Evolutionary conservation across 331 rosid genomes (phyloP).

Genomic region (Quercus lobata): DNA sequence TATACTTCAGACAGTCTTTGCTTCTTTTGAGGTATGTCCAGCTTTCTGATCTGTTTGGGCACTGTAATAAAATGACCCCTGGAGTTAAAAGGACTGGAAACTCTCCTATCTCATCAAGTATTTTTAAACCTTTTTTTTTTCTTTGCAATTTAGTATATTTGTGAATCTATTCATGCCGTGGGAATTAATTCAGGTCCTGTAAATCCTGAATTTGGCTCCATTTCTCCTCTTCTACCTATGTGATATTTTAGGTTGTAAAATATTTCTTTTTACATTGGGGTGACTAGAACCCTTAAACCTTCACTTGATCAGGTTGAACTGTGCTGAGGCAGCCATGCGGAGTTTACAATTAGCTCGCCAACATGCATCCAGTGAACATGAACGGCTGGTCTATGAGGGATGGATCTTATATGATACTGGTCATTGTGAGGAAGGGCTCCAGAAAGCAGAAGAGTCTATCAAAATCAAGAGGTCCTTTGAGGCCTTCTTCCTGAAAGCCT

Average conservation of each 20-base stretch:
- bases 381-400: conserved; percentile 85
- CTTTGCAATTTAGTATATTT: not conserved
- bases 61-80: not conserved
- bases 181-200: conserved; percentile 6
- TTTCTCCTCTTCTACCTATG: conserved; percentile 13
- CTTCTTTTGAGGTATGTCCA: conserved; percentile 80
- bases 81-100: conserved; percentile 7
- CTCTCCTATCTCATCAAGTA: not conserved
- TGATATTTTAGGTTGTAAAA: conserved; percentile 11
- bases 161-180: not conserved
- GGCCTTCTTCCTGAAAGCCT: conserved; percentile 93
- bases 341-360: conserved; percentile 91
- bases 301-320: conserved; percentile 62
- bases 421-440: conserved; percentile 84
- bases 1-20: conserved; percentile 90
- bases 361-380: conserved; percentile 79
- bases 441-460: conserved; percentile 88
- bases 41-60: not conserved
- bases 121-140: not conserved
- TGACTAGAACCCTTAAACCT: conserved; percentile 13
- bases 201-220: conserved; percentile 2
- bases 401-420: conserved; percentile 97
- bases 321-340: conserved; percentile 94
- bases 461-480: conserved; percentile 85
- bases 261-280: conserved; percentile 14